These are phyloP conservation scores for Aspergillus chevalieri DNA, from an alignment of 2,329 filamentous ascomycete genomes.

Conservation along the genomic window DNA sequence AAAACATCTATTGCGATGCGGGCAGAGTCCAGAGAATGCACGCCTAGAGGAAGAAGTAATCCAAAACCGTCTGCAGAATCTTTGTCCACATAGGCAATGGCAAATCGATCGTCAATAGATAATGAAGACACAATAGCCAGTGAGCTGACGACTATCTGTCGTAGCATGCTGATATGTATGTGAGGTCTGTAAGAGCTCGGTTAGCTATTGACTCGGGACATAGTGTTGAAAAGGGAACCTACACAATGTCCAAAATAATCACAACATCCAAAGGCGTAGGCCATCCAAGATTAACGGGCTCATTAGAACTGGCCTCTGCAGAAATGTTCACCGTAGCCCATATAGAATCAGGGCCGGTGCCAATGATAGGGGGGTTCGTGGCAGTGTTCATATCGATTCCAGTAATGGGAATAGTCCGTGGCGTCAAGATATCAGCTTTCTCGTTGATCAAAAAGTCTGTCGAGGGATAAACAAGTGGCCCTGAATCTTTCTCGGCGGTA, in stretches of 20 bases:
- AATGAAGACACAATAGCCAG: conserved; percentile 19
- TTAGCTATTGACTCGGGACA: background rate
- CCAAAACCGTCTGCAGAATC: conserved; percentile 14
- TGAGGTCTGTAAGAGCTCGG: conserved; percentile 6
- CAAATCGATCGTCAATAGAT: conserved; percentile 19
- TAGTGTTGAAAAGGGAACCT: conserved; percentile 8
- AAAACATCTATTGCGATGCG: conserved; percentile 16
- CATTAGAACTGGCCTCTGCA: conserved; percentile 19
- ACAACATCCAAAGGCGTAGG: conserved; percentile 28
- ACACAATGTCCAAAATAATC: conserved; percentile 32
- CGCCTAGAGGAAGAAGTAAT: conserved; percentile 20
- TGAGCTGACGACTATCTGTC: conserved; percentile 16
- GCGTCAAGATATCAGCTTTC: background rate
- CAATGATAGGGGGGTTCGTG: conserved; percentile 8
- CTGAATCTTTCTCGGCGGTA: background rate
- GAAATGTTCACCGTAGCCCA: conserved; percentile 20
- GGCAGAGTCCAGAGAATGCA: conserved; percentile 15
- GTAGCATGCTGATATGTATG: conserved; percentile 12
- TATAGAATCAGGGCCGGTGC: conserved; percentile 9
- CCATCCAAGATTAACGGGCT: conserved; percentile 8
- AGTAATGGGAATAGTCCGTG: conserved; percentile 13
- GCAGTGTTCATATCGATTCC: conserved; percentile 14
- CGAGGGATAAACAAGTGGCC: background rate
- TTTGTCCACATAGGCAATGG: conserved; percentile 19
- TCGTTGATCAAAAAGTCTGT: background rate